A percentile compares a stretch with the other conserved stretches of the same genome.
Conservation (phyloP, 257 asterid genomes). For the Ilex aquifolium region DNA sequence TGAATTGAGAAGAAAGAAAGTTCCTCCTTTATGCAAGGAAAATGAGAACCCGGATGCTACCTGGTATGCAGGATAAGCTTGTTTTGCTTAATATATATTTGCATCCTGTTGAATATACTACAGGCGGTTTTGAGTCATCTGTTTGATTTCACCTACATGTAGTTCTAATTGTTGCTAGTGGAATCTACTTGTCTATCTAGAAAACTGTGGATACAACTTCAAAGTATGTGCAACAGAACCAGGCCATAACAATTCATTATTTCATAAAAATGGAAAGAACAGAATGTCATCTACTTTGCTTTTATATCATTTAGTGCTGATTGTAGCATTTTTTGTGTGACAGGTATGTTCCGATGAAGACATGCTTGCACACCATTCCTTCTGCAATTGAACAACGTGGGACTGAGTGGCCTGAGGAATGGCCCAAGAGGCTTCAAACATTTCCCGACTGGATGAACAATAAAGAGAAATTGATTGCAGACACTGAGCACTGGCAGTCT, state of each 20-base stretch:
- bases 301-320: neutral
- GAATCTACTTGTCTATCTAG: no score
- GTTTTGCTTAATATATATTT: constrained; percentile 2
- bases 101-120: neutral
- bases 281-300: no score
- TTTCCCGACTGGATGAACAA: constrained; percentile 86
- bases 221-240: no score
- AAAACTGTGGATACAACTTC: no score
- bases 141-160: neutral
- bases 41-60: constrained; percentile 88
- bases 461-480: constrained; percentile 62
- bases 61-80: constrained; percentile 50
- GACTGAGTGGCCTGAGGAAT: constrained; percentile 94
- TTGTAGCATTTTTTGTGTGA: constrained; percentile 3
- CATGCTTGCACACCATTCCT: constrained; percentile 69
- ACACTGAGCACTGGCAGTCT: constrained; percentile 72
- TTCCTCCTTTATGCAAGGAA: constrained; percentile 85
- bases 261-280: no score
- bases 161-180: no score
- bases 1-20: constrained; percentile 63
- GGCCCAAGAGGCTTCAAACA: constrained; percentile 85
- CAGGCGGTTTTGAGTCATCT: neutral
- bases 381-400: constrained; percentile 86
- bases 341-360: constrained; percentile 65
- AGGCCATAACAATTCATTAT: no score